Conservation (phyloP, 352 stramenopile genomes). For the Globisporangium emineosum region DNA sequence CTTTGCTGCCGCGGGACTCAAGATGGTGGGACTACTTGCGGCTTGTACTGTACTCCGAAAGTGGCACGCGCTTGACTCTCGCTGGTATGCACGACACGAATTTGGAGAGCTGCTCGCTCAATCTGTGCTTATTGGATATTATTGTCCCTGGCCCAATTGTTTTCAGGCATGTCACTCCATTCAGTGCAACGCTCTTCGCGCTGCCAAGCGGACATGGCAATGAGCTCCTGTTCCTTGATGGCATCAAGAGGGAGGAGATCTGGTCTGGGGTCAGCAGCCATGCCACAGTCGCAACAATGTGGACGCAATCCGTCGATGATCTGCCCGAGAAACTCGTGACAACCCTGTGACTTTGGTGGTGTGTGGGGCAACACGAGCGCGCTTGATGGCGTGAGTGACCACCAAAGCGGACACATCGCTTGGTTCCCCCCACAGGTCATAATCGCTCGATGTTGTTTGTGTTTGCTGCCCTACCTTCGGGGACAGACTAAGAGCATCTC, state of each 20-base stretch:
- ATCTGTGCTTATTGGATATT: neutral
- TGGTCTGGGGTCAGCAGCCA: slow-evolving; percentile 1
- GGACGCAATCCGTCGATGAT: neutral
- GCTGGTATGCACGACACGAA: neutral
- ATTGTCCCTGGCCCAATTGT: neutral
- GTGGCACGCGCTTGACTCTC: neutral
- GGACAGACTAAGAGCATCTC: too few relatives aligned
- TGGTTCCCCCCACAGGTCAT: too few relatives aligned
- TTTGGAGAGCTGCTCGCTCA: neutral
- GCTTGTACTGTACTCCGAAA: slow-evolving; percentile 1
- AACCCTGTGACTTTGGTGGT: neutral
- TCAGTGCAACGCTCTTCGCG: slow-evolving; percentile 5
- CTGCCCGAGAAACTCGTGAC: neutral
- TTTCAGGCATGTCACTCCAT: too few relatives aligned
- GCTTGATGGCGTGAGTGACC: neutral
- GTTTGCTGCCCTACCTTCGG: too few relatives aligned
- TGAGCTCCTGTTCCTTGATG: neutral
- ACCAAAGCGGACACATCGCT: neutral
- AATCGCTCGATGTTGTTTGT: too few relatives aligned
- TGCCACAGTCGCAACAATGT: neutral
- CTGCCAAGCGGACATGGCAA: neutral
- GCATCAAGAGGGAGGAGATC: neutral
- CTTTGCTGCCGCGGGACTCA: neutral
- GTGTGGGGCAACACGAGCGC: neutral
- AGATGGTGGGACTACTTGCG: neutral